Evolutionary conservation across 192 early-diverging fungal genomes (phyloP).

Genomic region (Pilobolus umbonatus): DNA sequence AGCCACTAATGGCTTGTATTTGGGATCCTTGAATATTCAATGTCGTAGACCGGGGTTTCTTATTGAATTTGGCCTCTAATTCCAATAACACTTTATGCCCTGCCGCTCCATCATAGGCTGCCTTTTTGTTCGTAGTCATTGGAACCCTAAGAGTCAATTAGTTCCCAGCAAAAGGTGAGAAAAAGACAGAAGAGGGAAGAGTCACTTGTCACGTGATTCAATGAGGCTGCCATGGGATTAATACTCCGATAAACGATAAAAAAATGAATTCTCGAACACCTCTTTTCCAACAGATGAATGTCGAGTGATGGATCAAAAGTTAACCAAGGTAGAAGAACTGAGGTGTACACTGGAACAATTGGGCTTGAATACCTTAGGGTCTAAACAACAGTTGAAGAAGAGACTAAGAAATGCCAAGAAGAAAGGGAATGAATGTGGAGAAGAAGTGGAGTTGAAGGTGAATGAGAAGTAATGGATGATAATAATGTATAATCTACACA

Average conservation of each 20-base stretch:
- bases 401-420: constrained; percentile 36
- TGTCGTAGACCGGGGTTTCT: constrained; percentile 8
- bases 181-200: no score
- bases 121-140: no score
- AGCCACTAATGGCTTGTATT: constrained; percentile 38
- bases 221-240: no score
- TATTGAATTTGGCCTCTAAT: constrained; percentile 25
- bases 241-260: no score
- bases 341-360: constrained; percentile 37
- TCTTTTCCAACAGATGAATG: no score
- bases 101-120: constrained; percentile 15
- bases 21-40: constrained; percentile 27
- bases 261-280: no score
- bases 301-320: no score
- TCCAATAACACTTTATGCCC: constrained; percentile 28
- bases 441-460: neutral
- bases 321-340: constrained; percentile 37
- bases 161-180: no score
- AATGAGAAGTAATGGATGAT: neutral
- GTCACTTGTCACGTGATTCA: no score
- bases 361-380: constrained; percentile 42
- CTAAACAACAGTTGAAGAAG: constrained; percentile 39
- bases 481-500: neutral
- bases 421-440: neutral
- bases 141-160: no score